Evolutionary conservation across 2,329 filamentous ascomycete species (phyloP).

Genomic region (Venturia pyrina): DNA sequence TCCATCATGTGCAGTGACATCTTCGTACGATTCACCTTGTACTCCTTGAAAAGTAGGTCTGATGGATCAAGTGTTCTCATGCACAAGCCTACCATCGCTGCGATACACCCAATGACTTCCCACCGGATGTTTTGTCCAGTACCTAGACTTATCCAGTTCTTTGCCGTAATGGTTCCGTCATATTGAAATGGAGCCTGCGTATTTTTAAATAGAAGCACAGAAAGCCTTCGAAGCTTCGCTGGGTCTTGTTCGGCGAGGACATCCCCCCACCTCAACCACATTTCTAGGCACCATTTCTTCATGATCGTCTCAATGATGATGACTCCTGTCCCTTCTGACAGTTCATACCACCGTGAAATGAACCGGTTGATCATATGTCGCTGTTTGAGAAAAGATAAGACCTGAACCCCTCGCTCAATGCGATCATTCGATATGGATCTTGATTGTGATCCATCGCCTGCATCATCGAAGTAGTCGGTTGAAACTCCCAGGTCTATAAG

Average conservation of each 20-base stretch:
- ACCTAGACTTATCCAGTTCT: conserved; percentile 27
- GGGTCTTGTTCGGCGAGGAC: conserved; percentile 19
- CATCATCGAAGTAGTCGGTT: conserved; percentile 7
- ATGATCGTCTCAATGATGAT: conserved; percentile 27
- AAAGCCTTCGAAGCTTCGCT: conserved; percentile 26
- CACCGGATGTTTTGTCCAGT: conserved; percentile 32
- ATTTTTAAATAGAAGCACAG: conserved; percentile 33
- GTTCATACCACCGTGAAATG: conserved; percentile 24
- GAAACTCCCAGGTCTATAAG: conserved; percentile 4
- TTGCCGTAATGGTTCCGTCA: conserved; percentile 27
- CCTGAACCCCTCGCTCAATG: conserved; percentile 21
- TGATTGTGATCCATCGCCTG: neutral
- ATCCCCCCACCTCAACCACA: conserved; percentile 22
- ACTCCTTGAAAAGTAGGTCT: conserved; percentile 24
- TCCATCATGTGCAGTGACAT: conserved; percentile 20
- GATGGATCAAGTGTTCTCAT: conserved; percentile 23
- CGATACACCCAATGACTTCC: conserved; percentile 33
- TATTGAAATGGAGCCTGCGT: conserved; percentile 28
- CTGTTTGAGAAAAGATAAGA: conserved; percentile 22
- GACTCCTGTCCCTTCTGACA: conserved; percentile 19
- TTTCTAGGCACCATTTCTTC: conserved; percentile 20
- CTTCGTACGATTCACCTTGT: conserved; percentile 19
- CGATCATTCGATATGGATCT: conserved; percentile 18
- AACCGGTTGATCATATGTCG: conserved; percentile 21
- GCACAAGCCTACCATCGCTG: conserved; percentile 28